Evolutionary conservation across 257 asterid species (phyloP), one percentile per base, ranked within the genome.

Genomic region (Capsicum pubescens): DNA sequence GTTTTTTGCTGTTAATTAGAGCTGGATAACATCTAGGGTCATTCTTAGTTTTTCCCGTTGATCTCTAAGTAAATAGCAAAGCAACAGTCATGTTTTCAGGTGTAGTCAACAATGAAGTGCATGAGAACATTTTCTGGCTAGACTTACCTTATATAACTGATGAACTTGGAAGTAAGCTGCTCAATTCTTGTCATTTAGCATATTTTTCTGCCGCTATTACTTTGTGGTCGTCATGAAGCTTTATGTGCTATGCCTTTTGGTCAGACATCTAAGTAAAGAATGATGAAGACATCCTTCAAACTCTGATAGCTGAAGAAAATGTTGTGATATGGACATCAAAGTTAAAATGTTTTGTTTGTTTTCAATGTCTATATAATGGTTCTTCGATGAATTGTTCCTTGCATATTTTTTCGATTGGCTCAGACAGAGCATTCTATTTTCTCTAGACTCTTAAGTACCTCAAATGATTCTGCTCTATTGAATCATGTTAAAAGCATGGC

Each of bases 211-310:
- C 26, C 15, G 10, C 17, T 67, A 13, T 35, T 78, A 48, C 15
- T 70, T 36, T 61, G 79, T n/a, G 21, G 17, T 77, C 72, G 83
- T 55, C 61, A 66, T 80, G 64, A 71, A 82, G 78, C 83, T 83
- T n/a, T 36, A 2, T 64, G 82, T 86, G 82, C 70, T 88, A 88
- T 16, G 84, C 74, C 35, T 82, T 63, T 86, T 80, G 57, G 19
- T 86, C 92, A 94, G 99, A 91, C 90, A 91, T 95, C 61, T 95
- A 95, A 89, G 97, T 93, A 88, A 95, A 94, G 94, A 92, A 92
- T 87, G 97, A 93, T 76, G 97, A 94, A 87, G 98, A 95, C 87
- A 90, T 95, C 84, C 87, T 94, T 89, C 95, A 93, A 85, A 88
- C 91, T n/a, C 91, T 95, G 26, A 89, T 97, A 66, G 81, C 89